Base-by-base conservation (phyloP, 2,329 filamentous ascomycete species). In the Balansia obtecta region DNA sequence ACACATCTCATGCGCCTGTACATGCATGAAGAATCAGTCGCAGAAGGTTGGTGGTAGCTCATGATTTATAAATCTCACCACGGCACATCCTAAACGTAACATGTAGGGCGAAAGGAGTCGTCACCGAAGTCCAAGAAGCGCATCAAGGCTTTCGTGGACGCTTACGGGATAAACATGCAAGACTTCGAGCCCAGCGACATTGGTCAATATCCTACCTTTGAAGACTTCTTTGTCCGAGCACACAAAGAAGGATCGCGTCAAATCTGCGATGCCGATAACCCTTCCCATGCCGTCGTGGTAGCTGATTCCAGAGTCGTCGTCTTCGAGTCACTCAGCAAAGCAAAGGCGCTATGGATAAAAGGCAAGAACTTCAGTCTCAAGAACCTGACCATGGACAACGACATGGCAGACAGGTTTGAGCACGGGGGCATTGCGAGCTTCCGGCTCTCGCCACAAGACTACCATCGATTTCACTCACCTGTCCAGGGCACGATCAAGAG, bases 401-500 rank as follows among this genome's bases (percentile, higher is more conserved):
- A 65, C 11, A 53, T 66, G 0, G 64, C 63, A 5, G 52, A 56
- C n/a, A 52, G 55, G 22, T 72, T 67, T 50, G 56, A 57, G 5
- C 59, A 65, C 15, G 67, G 62, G 1, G 58, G 64, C 0, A 58
- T 72, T 9, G 69, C 68, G 5, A 69, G 66, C 50, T 71, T 70
- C 50, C 62, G 67, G 4, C 57, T 73, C 2, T 66, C 63, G 27
- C 68, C 68, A 11, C 69, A 72, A 59, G 69, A 72, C 55, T 72
- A 72, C 52, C 70, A 73, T 54, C 63, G 70, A 4, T 73, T 67
- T 53, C 70, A 72, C 57, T 65, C 63, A 3, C 71, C 70, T 3
- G 67, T 72, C 3, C 59, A 58, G 0, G 70, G 71, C 1, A 65
- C 48, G 3, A 58, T 72, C 2, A 65, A 61, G 52, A 57, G 59